Conservation (phyloP, 2,329 filamentous ascomycete genomes). For the Pseudogymnoascus sp. region DNA sequence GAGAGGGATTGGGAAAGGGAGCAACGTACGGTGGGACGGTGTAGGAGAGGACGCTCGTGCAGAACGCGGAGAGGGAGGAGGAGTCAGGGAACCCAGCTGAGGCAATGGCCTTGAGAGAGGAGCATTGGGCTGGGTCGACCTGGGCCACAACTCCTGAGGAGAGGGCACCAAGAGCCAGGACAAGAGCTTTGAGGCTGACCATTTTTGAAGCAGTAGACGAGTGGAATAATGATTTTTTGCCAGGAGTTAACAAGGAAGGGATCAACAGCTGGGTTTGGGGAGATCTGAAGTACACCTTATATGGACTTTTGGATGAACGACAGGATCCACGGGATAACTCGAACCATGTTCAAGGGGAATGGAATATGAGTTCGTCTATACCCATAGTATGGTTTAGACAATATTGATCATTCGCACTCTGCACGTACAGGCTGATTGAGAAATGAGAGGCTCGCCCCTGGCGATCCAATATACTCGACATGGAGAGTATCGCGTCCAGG, state of each 20-base stretch:
- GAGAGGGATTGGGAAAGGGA: neutral
- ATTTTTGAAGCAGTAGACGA: constrained; percentile 3
- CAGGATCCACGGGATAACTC: neutral
- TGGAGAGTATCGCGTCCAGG: neutral
- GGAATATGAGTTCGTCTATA: neutral
- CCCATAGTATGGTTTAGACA: neutral
- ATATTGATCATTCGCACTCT: constrained; percentile 2
- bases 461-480: constrained; percentile 2
- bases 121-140: constrained; percentile 2
- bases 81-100: neutral
- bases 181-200: constrained; percentile 1
- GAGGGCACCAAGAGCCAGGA: neutral
- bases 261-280: neutral
- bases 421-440: neutral
- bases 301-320: neutral
- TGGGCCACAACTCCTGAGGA: neutral
- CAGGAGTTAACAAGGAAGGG: neutral
- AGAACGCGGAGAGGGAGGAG: neutral
- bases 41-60: constrained; percentile 4
- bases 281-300: neutral
- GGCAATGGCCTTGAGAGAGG: neutral
- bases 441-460: neutral
- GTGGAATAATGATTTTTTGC: neutral
- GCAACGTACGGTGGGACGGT: constrained; percentile 1
- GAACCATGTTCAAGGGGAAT: neutral